Conservation (phyloP, 2,329 filamentous ascomycete species). For the Bipolaris oryzae region DNA sequence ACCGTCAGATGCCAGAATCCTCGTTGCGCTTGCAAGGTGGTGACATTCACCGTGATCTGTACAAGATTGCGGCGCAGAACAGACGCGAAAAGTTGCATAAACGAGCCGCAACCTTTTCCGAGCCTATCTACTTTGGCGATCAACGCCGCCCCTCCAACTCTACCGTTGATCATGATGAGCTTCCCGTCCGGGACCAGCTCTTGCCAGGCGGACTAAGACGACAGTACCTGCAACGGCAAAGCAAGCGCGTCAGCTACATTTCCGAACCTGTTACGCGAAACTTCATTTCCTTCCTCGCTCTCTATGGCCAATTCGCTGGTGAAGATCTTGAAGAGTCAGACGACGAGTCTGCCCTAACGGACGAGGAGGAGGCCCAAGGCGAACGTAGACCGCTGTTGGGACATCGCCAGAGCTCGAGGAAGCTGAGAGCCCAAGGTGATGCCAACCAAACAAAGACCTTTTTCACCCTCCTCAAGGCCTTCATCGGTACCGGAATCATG, state of each 20-base stretch:
- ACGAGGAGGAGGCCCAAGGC: conserved; percentile 58
- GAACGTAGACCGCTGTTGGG: conserved; percentile 68
- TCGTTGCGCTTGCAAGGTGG: conserved; percentile 76
- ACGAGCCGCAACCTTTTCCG: conserved; percentile 71
- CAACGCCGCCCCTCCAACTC: conserved; percentile 20
- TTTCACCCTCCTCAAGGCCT: conserved; percentile 78
- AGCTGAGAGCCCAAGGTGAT: conserved; percentile 60
- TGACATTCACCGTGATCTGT: conserved; percentile 79
- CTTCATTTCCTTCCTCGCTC: conserved; percentile 76
- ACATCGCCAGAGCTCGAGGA: conserved; percentile 59
- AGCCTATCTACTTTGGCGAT: conserved; percentile 48
- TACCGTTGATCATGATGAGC: conserved; percentile 45
- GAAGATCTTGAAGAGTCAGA: conserved; percentile 67
- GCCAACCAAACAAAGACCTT: conserved; percentile 75
- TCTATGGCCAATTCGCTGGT: conserved; percentile 78
- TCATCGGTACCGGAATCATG: conserved; percentile 81
- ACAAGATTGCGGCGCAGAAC: conserved; percentile 69
- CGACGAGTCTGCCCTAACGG: conserved; percentile 62
- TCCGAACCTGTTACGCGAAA: conserved; percentile 67
- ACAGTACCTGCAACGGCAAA: conserved; percentile 56
- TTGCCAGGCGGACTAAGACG: conserved; percentile 61
- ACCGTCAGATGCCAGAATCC: conserved; percentile 57
- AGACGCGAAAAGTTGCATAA: conserved; percentile 54
- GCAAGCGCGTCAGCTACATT: conserved; percentile 49
- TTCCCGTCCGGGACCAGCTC: conserved; percentile 53